Conservation (phyloP, 1,284 basidiomycete species). For the Rhodotorula sp. region DNA sequence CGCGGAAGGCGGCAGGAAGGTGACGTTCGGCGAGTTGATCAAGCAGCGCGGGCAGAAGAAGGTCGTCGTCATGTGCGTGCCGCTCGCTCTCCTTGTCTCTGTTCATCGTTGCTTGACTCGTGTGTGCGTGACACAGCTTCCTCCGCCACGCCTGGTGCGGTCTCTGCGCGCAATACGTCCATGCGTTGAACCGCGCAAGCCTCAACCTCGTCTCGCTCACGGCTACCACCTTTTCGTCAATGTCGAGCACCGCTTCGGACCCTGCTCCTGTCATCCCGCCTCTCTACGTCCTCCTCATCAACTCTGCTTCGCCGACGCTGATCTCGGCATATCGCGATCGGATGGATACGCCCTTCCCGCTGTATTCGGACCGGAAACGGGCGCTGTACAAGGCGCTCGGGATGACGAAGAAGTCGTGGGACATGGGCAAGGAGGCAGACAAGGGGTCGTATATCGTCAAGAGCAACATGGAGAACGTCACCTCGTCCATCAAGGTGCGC, state of each 20-base stretch:
- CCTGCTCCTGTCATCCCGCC: slow-evolving; percentile 17
- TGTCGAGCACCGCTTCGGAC: not conserved
- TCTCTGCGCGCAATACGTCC: slow-evolving; percentile 29
- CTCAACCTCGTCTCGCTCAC: slow-evolving; percentile 9
- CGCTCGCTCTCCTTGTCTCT: not conserved
- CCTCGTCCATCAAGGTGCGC: slow-evolving; percentile 26
- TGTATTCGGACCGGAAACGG: slow-evolving; percentile 26
- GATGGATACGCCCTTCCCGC: slow-evolving; percentile 34
- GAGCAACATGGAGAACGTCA: slow-evolving; percentile 24
- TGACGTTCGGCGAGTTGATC: slow-evolving; percentile 21
- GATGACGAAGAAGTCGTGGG: slow-evolving; percentile 32
- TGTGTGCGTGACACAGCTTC: not conserved
- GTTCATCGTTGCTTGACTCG: too few species aligned
- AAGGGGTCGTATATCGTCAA: slow-evolving; percentile 36
- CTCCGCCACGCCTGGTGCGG: slow-evolving; percentile 29
- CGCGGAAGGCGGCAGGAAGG: slow-evolving; percentile 4
- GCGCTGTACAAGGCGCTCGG: slow-evolving; percentile 36
- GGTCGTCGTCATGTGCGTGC: slow-evolving; percentile 28
- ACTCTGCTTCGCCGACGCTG: slow-evolving; percentile 23
- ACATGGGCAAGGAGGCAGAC: slow-evolving; percentile 31
- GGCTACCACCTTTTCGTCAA: not conserved
- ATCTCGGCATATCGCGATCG: slow-evolving; percentile 33
- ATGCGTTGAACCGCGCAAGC: slow-evolving; percentile 13
- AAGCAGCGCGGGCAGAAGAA: slow-evolving; percentile 10
- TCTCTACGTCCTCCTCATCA: slow-evolving; percentile 37